A percentile compares a stretch with the other conserved stretches of the same genome.
Evolutionary conservation across 225 moss, liverwort and hornwort species (phyloP).

Genomic region (Marchantia paleacea): DNA sequence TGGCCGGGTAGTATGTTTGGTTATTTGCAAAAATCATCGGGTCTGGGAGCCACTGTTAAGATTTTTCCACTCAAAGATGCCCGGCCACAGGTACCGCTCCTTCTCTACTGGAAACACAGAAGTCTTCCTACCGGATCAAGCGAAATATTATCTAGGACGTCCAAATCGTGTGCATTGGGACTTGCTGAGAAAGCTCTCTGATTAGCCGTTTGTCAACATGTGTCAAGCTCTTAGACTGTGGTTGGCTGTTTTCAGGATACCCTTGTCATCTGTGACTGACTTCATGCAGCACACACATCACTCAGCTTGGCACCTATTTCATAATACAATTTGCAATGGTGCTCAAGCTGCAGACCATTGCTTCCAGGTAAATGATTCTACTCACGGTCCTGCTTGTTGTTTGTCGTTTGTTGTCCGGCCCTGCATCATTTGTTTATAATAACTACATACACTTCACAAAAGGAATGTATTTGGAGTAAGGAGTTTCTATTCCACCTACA

Average conservation of each 20-base stretch:
- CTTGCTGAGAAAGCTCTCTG: too few relatives aligned
- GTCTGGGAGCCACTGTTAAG: slow-evolving; percentile 68
- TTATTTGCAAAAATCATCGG: slow-evolving; percentile 75
- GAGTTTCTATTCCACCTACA: too few relatives aligned
- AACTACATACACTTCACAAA: too few relatives aligned
- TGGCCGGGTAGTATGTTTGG: slow-evolving; percentile 73
- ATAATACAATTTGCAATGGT: slow-evolving; percentile 86
- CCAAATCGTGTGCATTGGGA: too few relatives aligned
- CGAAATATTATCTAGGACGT: too few relatives aligned
- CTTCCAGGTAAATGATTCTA: slow-evolving; percentile 20
- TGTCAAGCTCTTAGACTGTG: background rate
- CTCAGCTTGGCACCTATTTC: slow-evolving; percentile 84
- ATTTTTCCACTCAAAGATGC: slow-evolving; percentile 46
- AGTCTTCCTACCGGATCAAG: background rate
- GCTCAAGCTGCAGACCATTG: slow-evolving; percentile 44
- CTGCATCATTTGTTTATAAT: too few relatives aligned
- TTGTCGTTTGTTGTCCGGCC: too few relatives aligned
- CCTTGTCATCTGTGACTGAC: slow-evolving; percentile 52
- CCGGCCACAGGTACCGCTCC: slow-evolving; percentile 36
- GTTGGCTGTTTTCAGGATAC: slow-evolving; percentile 47
- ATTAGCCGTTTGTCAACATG: too few relatives aligned
- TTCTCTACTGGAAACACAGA: background rate
- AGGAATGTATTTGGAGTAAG: too few relatives aligned
- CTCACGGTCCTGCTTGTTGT: too few relatives aligned
- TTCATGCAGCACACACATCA: slow-evolving; percentile 81